Conservation (phyloP, 495 filamentous ascomycete genomes). For the Aspergillus hancockii region DNA sequence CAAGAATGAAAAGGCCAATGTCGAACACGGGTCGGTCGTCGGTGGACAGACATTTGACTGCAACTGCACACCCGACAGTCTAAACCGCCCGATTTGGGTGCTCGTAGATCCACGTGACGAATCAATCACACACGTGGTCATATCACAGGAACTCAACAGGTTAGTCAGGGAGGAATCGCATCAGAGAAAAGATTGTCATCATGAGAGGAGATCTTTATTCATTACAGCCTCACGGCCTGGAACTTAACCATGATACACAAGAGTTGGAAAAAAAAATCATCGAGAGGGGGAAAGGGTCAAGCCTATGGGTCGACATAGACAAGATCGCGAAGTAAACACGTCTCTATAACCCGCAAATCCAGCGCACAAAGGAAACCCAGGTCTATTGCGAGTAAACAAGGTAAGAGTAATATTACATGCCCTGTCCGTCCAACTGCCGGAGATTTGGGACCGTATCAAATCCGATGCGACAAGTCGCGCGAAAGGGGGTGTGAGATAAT, state of each 20-base stretch:
- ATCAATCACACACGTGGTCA: conserved; percentile 1
- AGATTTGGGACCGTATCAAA: conserved; percentile 3
- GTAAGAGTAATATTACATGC: conserved; percentile 46
- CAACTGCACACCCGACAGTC: background rate
- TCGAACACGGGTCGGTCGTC: background rate
- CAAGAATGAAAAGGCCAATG: background rate
- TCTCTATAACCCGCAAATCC: conserved; percentile 30
- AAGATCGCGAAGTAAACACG: conserved; percentile 22
- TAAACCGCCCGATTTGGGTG: background rate
- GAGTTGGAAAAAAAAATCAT: conserved; percentile 17
- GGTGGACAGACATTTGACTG: background rate
- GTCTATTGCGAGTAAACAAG: conserved; percentile 27
- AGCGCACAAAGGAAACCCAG: conserved; percentile 22
- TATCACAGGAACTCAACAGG: background rate
- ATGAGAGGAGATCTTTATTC: conserved; percentile 32
- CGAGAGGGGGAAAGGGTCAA: conserved; percentile 16
- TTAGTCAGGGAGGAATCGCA: background rate
- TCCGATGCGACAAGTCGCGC: conserved; percentile 15
- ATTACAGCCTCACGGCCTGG: conserved; percentile 24
- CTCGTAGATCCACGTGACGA: background rate
- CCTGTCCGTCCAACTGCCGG: conserved; percentile 31
- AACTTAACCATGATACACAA: conserved; percentile 29
- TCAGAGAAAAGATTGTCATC: conserved; percentile 10
- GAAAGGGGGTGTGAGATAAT: conserved; percentile 25
- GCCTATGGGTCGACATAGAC: conserved; percentile 20